Base-by-base conservation (phyloP, 2,329 filamentous ascomycete genomes). In the Chaetomiaceae sp. region DNA sequence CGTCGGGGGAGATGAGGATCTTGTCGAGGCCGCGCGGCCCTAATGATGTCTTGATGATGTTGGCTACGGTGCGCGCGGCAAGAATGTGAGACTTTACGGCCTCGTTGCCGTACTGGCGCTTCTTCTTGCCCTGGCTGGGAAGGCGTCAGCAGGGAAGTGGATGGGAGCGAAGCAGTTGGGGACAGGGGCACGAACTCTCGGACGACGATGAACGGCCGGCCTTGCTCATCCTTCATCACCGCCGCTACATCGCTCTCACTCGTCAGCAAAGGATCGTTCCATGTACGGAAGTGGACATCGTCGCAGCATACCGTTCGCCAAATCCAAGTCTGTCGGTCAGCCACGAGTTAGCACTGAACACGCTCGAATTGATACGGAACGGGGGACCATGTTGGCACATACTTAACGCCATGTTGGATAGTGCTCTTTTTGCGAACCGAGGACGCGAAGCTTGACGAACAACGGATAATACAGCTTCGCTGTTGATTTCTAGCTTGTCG, bases 71-170 rank as follows among this genome's bases (percentile, higher is more conserved):
- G 65, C 90, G 84, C 45, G 94, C 94, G 51, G 93, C 91, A 61
- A 97, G 82, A 62, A 98, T 98, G 72, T 98, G 94, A 61, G 89
- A 88, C 72, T 98, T 98, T 68, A 98, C 88, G 43, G 93, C 93
- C 64, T 98, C 93, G 68, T 85, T 96, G 62, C 93, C 93, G 67
- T 93, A 91, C 63, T 93, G 87, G 68, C 93, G 84, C 79, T 89
- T 95, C 82, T 97, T 98, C 74, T 83, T 95, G 65, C 91, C 91
- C 70, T 98, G 93, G 66, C 89, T 95, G 60, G 18, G 45, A 18
- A 49, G 57, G 47, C 41, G 52, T 59, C 44, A 60, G 56, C 40
- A 18, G 47, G 40, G 43, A 26, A 41, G 17, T 46, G 29, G 27
- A 42, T 6, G 22, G 22, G 22, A 24, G 22, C 6, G 41, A 38